A percentile compares a stretch with the other conserved stretches of the same genome.
Conservation (phyloP, 768 basidiomycete species). For the Hygrophorus pudorinus region DNA sequence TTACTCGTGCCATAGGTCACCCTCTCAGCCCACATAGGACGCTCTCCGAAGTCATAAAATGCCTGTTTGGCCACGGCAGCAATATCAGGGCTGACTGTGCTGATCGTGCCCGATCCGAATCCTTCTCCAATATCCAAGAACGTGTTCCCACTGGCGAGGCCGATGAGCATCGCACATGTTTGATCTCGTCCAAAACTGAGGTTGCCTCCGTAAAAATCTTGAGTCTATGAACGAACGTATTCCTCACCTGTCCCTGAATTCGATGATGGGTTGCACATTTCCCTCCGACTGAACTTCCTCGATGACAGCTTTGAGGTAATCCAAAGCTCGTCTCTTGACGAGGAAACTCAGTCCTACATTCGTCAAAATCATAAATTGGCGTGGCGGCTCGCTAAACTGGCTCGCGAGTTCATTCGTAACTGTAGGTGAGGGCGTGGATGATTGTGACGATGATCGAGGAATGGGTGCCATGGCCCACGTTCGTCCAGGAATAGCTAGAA, state of each 20-base stretch:
- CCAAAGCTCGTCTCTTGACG: constrained; percentile 72
- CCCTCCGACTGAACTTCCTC: constrained; percentile 75
- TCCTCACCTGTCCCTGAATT: constrained; percentile 68
- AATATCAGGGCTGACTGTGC: constrained; percentile 48
- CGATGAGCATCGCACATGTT: constrained; percentile 85
- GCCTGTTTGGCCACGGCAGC: constrained; percentile 70
- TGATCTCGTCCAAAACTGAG: constrained; percentile 84
- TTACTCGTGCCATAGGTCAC: constrained; percentile 67
- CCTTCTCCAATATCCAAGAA: constrained; percentile 49
- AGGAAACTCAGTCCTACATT: constrained; percentile 80
- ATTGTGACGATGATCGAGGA: constrained; percentile 18
- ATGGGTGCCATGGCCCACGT: constrained; percentile 77
- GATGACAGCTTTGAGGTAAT: constrained; percentile 73
- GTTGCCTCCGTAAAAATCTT: constrained; percentile 1
- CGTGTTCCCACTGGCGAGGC: constrained; percentile 76
- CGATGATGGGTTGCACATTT: constrained; percentile 67
- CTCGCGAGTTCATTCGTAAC: constrained; percentile 72
- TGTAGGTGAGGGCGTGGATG: constrained; percentile 30
- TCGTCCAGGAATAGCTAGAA: constrained; percentile 71
- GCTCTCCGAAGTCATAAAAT: constrained; percentile 79
- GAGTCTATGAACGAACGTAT: neutral
- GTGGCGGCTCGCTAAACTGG: constrained; percentile 65
- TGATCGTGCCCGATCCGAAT: constrained; percentile 33
- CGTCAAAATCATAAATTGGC: constrained; percentile 81
- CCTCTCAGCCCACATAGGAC: constrained; percentile 74